Base-by-base conservation (phyloP, 345 rosid species). In the Aquilaria yunnanensis region DNA sequence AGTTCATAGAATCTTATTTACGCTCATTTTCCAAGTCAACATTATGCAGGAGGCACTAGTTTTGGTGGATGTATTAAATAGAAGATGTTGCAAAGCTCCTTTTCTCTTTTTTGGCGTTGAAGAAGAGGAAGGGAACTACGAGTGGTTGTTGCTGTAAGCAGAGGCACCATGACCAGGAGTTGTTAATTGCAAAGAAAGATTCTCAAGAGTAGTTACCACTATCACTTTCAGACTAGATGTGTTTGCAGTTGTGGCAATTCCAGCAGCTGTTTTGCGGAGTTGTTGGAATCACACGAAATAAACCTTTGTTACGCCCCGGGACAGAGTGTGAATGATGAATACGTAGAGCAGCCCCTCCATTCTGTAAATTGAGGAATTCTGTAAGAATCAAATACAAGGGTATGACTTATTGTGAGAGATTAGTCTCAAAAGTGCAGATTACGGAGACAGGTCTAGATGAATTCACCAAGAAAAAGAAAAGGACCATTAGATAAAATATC, bases 281-380 rank as follows among this genome's bases (percentile, higher is more conserved):
- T 54, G 85, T 74, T 13, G 89, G 91, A 71, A 94, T 68, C 49
- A 94, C 85, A 34, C 97, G 89, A 71, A 85, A 82, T 62, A 80
- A 56, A 49, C 84, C 78, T 82, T 90, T 78, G 67, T 58, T 73
- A 32, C 88, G 74, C 64, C 68, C 77, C 5, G 99, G 97, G 59
- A 94, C 92, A 37, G 99, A 94, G 60, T 49, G 92, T 59, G 99
- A 90, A 13, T 96, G 92, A 66, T 83, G 90, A 49, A 94, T 83
- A 57, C 90, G 76, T 64, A 60, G 23, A 72, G 61, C 60, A 62
- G 74, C 66, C 59, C 77, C 85, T 60, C 77, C 82, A 72, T 80
- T 86, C 98, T 93, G 90, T 64, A 59, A 72, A 67, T 61, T 33
- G 60, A 55, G 65, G 45, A 77, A 70, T 54, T 65, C 59, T 67